Conservation (phyloP, 116 monocot species). For the Phalaenopsis hybrid region DNA sequence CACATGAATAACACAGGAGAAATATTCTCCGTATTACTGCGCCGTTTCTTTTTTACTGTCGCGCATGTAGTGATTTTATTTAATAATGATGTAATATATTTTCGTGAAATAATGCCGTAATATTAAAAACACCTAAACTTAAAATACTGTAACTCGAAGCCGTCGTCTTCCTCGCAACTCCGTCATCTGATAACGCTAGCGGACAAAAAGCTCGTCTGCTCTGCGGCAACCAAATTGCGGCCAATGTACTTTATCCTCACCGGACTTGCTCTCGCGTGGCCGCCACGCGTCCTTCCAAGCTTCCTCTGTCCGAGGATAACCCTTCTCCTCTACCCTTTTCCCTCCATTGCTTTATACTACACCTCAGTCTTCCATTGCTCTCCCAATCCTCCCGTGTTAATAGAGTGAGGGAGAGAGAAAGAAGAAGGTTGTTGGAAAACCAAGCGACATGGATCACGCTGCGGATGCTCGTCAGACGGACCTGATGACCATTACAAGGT, state of each 20-base stretch:
- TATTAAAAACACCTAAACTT: too few species aligned
- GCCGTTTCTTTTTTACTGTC: too few species aligned
- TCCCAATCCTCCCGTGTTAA: not conserved
- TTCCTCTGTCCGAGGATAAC: not conserved
- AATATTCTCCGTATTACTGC: too few species aligned
- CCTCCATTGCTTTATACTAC: not conserved
- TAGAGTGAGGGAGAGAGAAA: not conserved
- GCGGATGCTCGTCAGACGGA: constrained; percentile 86
- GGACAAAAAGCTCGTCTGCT: too few species aligned
- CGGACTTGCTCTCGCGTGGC: not conserved
- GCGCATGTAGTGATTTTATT: too few species aligned
- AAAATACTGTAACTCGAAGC: too few species aligned
- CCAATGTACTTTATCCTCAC: not conserved
- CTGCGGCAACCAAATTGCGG: too few species aligned
- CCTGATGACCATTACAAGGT: constrained; percentile 89
- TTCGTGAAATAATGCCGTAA: too few species aligned
- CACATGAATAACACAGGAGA: too few species aligned
- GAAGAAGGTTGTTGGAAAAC: not conserved
- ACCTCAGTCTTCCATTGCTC: not conserved
- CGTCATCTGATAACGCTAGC: not conserved
- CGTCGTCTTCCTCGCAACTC: not conserved
- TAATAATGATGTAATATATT: too few species aligned
- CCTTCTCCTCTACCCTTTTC: not conserved
- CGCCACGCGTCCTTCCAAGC: not conserved
- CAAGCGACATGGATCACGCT: constrained; percentile 64